Percentiles rank a stretch among this genome's conserved stretches.
Conservation (phyloP, 1,139 yeast species). For the Yarrowia galli region DNA sequence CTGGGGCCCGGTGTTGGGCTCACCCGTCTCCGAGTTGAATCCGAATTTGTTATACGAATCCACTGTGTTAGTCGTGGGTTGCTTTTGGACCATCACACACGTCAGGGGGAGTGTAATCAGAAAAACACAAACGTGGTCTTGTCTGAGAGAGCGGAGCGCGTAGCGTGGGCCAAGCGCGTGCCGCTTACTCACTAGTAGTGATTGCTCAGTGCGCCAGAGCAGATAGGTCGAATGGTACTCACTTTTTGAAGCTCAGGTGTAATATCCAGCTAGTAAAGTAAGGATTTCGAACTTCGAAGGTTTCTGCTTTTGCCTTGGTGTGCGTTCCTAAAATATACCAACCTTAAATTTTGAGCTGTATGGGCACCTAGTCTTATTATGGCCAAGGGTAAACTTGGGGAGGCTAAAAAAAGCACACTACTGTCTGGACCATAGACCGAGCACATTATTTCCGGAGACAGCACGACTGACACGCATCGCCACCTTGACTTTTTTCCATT, state of each 20-base stretch:
- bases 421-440: background rate
- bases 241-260: conserved; percentile 33
- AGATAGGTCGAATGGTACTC: conserved; percentile 18
- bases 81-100: background rate
- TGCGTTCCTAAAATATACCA: conserved; percentile 35
- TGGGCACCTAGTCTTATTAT: conserved; percentile 20
- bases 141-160: background rate
- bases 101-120: conserved; percentile 6
- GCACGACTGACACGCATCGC: background rate
- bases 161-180: background rate
- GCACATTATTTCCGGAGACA: background rate
- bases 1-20: conserved; percentile 30
- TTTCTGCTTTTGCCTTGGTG: conserved; percentile 18
- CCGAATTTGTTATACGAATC: conserved; percentile 37
- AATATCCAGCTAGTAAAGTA: conserved; percentile 23
- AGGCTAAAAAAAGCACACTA: conserved; percentile 1
- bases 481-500: background rate
- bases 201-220: background rate
- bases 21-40: conserved; percentile 37
- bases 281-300: conserved; percentile 12
- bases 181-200: conserved; percentile 3
- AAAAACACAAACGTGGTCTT: conserved; percentile 1
- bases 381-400: conserved; percentile 8
- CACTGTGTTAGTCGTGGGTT: conserved; percentile 25
- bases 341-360: conserved; percentile 13